Conservation (phyloP, 768 basidiomycete genomes). For the Suillus subaureus region DNA sequence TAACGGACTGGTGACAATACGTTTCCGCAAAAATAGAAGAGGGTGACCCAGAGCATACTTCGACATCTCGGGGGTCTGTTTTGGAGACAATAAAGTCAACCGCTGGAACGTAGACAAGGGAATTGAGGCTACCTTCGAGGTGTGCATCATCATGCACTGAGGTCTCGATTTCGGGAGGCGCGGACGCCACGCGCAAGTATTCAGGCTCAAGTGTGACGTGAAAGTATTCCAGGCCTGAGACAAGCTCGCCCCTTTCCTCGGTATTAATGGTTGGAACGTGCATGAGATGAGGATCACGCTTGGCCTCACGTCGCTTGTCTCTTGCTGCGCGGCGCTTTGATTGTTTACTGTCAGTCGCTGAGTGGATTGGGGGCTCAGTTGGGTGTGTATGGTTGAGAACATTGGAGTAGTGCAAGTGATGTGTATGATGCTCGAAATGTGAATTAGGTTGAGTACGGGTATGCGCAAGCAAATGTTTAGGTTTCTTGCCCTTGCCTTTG, state of each 20-base stretch:
- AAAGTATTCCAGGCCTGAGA: conserved; percentile 34
- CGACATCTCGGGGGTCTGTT: neutral
- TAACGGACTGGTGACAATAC: neutral
- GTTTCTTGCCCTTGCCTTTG: conserved; percentile 32
- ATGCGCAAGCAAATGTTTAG: conserved; percentile 28
- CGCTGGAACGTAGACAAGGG: neutral
- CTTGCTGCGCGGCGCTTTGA: conserved; percentile 47
- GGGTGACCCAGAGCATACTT: neutral
- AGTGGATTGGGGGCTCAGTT: neutral
- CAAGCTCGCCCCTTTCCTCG: conserved; percentile 24
- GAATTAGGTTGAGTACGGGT: conserved; percentile 22
- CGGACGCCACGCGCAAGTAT: conserved; percentile 9
- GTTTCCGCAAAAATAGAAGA: conserved; percentile 1
- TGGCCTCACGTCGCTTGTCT: conserved; percentile 55
- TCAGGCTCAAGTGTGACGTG: conserved; percentile 33
- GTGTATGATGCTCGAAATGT: conserved; percentile 1
- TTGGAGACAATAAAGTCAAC: neutral
- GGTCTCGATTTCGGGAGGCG: conserved; percentile 25
- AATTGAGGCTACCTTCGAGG: conserved; percentile 1
- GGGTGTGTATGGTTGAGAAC: neutral
- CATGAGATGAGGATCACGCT: conserved; percentile 25
- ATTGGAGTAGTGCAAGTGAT: conserved; percentile 6
- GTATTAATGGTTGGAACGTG: conserved; percentile 16
- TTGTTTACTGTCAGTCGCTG: conserved; percentile 19
- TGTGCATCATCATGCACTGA: conserved; percentile 12